Evolutionary conservation across 2,329 filamentous ascomycete genomes (phyloP), one percentile per base, ranked within the genome.

Genomic region (Exserohilum turcica): DNA sequence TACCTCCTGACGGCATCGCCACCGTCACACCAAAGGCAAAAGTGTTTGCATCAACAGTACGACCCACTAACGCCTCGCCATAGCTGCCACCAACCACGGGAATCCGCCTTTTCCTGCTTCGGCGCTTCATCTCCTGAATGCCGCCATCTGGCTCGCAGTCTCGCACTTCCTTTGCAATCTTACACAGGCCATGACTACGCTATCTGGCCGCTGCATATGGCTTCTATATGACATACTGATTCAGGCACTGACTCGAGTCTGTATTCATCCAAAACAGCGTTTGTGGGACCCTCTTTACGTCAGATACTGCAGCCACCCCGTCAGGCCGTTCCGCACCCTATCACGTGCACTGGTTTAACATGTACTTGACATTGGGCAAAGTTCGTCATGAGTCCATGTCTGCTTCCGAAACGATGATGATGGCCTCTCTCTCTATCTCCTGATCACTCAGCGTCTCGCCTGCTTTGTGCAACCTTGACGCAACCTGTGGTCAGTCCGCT

Each of bases 91-190:
- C 15, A 31, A 28, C 33, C 45, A 38, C 31, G 18, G 13, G 5
- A 56, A 15, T 19, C 19, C 35, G 31, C 15, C 29, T 18, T 35
- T 15, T 7, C 12, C 18, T 18, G 33, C 28, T 18, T 15, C 18
- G 28, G 3, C 18, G 24, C 16, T 16, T 8, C 27, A 13, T 32
- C 16, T 18, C 18, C 15, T 19, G 12, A 9, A 29, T 35, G 2
- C 31, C 15, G 13, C 36, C 18, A 27, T 24, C 31, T 47, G 7
- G 21, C 36, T 44, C 50, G 42, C 36, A 27, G 35, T 35, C 54
- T 39, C 66, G 65, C 65, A 71, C 56, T 63, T 64, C 64, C 54
- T 70, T 67, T 67, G 63, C 51, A 13, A 43, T 32, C 42, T 42
- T 15, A 35, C 46, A 37, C 16, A 52, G 48, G 42, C 44, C 50